Evolutionary conservation across 257 asterid species (phyloP).

Genomic region (Thymus mandschuricus): DNA sequence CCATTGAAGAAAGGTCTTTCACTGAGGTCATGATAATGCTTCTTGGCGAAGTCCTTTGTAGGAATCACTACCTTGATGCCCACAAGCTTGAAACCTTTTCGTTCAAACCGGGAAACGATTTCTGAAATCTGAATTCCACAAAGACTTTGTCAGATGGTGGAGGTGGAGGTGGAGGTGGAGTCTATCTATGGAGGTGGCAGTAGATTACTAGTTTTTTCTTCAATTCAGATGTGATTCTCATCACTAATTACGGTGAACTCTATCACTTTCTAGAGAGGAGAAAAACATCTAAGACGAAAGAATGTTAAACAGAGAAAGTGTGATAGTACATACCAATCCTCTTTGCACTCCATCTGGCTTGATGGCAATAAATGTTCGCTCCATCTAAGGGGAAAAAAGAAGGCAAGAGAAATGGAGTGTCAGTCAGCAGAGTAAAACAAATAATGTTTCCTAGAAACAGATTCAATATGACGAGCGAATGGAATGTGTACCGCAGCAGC

Average conservation of each 20-base stretch:
- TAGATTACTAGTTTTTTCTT: neutral
- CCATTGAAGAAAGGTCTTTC: conserved; percentile 96
- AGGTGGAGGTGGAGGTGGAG: conserved; percentile 1
- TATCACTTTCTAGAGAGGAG: too few relatives aligned
- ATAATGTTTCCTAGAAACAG: conserved; percentile 3
- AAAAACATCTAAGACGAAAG: conserved; percentile 16
- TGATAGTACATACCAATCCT: conserved; percentile 70
- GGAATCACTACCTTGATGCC: conserved; percentile 85
- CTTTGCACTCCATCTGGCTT: conserved; percentile 99
- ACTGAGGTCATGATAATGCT: conserved; percentile 92
- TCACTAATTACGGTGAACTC: neutral
- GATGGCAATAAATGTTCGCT: conserved; percentile 94
- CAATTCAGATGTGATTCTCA: neutral
- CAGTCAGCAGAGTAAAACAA: conserved; percentile 31
- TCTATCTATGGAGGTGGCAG: neutral
- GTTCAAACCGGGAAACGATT: conserved; percentile 87
- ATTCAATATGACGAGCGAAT: conserved; percentile 20
- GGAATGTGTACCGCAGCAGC: conserved; percentile 77
- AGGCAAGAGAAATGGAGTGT: conserved; percentile 19
- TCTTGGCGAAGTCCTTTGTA: conserved; percentile 84
- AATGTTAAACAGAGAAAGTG: conserved; percentile 19
- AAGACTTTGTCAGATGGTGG: conserved; percentile 27
- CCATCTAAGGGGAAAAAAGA: conserved; percentile 51
- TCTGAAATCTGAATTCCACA: conserved; percentile 74
- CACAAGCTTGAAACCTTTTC: conserved; percentile 94